Evolutionary conservation across 1,284 basidiomycete genomes (phyloP), one percentile per base, ranked within the genome.

Genomic region (Cutaneotrichosporon sp.): DNA sequence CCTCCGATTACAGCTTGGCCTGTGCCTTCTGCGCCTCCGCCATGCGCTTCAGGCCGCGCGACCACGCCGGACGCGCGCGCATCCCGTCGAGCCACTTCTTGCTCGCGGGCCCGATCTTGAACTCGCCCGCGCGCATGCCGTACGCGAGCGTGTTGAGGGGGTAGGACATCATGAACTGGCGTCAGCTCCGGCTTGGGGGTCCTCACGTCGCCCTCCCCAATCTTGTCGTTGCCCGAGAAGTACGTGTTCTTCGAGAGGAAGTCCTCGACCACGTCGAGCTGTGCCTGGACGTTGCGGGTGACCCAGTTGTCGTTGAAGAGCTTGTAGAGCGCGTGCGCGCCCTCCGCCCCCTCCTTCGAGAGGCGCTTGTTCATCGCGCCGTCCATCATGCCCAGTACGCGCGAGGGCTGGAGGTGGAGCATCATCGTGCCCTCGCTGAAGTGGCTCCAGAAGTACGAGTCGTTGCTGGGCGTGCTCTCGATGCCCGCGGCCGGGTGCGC

Each of bases 121-220:
- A 54, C 31, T 55, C 31, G 20, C 54, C 54, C 27, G 10, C 7
- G 18, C 42, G 27, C 18, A 55, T 18, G 10, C 53, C 53, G 38
- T 55, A 29, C 13, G 31, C n/a, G 4, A 62, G 22, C 34, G 24
- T 16, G 53, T 58, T 55, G 51, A 62, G 43, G 20, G 56, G 53
- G 24, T 25, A 58, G 8, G 31, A 3, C 61, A 62, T 58, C 61
- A 62, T 62, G 47, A 62, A 55, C 60, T 61, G 33, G 22, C 18
- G 33, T 25, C 20, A 36, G 27, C 20, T 20, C 25, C n/a, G n/a
- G n/a, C 74, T 69, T 57, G n/a, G n/a, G n/a, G n/a, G n/a, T n/a
- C n/a, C n/a, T n/a, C n/a, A 76, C 74, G 53, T 78, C 76, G 3
- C 71, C 73, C 47, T 70, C 62, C 45, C 76, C 76, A 2, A 71